phyloP scores from a whole-genome alignment of 805 yeast species.

The Saturnispora dispora region DNA sequence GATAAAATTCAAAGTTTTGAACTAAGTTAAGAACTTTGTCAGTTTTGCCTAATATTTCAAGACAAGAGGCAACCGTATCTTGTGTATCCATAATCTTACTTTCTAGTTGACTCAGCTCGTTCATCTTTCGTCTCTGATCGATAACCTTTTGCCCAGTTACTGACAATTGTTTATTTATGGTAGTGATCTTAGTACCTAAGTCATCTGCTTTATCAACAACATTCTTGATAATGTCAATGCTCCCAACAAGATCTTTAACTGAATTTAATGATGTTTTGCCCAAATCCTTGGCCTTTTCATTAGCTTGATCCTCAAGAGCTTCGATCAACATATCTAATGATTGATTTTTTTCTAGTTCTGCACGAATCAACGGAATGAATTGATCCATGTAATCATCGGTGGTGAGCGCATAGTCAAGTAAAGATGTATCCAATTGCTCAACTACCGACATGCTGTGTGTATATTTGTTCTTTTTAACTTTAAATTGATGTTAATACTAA shows the following conservation, averaged over 20 bases:
- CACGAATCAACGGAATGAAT: slow-evolving; percentile 64
- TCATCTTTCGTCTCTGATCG: slow-evolving; percentile 47
- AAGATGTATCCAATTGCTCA: neutral
- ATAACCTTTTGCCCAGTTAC: slow-evolving; percentile 60
- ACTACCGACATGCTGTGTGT: neutral
- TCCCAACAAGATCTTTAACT: slow-evolving; percentile 43
- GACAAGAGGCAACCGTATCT: slow-evolving; percentile 57
- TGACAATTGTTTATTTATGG: slow-evolving; percentile 49
- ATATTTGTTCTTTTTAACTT: neutral
- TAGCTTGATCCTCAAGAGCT: slow-evolving; percentile 47
- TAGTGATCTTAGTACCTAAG: slow-evolving; percentile 45
- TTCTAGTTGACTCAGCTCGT: slow-evolving; percentile 54
- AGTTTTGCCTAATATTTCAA: slow-evolving; percentile 77
- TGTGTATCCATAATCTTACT: slow-evolving; percentile 65
- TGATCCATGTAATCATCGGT: slow-evolving; percentile 72
- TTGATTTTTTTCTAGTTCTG: slow-evolving; percentile 44
- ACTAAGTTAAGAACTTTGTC: slow-evolving; percentile 79
- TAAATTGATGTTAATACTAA: neutral
- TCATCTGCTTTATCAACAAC: slow-evolving; percentile 51
- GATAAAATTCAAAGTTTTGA: slow-evolving; percentile 65
- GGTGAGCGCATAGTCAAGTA: slow-evolving; percentile 32
- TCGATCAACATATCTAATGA: slow-evolving; percentile 48
- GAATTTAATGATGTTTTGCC: slow-evolving; percentile 53
- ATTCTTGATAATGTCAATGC: slow-evolving; percentile 54
- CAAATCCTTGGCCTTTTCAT: slow-evolving; percentile 53